Percentiles rank a stretch among this genome's conserved stretches.
phyloP scores from a whole-genome alignment of 2,329 filamentous ascomycete genomes.

The Fusarium palustre region DNA sequence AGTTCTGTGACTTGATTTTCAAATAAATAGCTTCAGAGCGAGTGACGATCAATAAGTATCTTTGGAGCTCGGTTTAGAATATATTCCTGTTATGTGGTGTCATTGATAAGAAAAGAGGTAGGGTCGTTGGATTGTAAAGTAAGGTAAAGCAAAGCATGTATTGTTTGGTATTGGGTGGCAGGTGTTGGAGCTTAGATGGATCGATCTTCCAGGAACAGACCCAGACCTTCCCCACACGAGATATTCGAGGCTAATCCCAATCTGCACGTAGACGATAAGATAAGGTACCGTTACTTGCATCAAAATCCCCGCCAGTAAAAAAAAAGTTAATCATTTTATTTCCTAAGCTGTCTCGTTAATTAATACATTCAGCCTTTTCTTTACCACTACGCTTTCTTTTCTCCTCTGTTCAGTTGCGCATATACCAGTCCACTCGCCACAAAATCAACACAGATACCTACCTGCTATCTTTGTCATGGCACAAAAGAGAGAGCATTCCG shows the following conservation, averaged over 20 bases:
- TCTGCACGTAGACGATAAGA: constrained; percentile 43
- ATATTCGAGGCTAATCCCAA: constrained; percentile 30
- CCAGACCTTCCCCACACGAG: constrained; percentile 33
- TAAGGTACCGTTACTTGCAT: constrained; percentile 26
- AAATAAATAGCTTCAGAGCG: background rate
- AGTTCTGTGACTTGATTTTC: background rate
- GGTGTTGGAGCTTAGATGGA: constrained; percentile 32
- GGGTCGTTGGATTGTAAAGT: background rate
- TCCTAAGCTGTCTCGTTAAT: background rate
- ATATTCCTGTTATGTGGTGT: constrained; percentile 11
- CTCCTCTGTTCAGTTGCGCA: background rate
- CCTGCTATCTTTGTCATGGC: constrained; percentile 40
- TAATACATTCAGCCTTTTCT: background rate
- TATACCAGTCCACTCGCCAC: background rate
- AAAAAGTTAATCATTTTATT: constrained; percentile 41
- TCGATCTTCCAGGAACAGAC: constrained; percentile 24
- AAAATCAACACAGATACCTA: too few species aligned
- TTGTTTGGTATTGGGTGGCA: constrained; percentile 1
- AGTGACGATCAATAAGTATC: background rate
- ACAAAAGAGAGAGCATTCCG: constrained; percentile 49
- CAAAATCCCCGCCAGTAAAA: constrained; percentile 22
- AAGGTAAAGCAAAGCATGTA: background rate
- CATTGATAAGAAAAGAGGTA: constrained; percentile 19
- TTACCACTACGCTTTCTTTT: background rate
- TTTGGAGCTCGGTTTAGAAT: background rate